phyloP scores from a whole-genome alignment of 129 eudicot species.

The Ambrosia trifida region DNA sequence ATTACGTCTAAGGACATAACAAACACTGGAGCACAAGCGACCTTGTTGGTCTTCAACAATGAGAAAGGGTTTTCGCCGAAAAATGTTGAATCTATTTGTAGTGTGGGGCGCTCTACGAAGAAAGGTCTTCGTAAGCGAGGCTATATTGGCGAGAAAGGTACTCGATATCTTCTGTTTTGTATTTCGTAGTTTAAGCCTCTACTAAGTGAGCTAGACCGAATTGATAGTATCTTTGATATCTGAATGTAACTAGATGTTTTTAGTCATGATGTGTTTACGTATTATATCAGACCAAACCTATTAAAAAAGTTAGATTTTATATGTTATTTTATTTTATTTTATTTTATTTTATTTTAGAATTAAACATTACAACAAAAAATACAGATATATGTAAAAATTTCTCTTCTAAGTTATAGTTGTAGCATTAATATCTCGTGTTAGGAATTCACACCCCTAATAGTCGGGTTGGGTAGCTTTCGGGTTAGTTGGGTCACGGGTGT shows the following conservation, averaged over 20 bases:
- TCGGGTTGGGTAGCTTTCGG: too few relatives aligned
- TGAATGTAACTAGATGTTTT: background rate
- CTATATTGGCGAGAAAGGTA: constrained; percentile 69
- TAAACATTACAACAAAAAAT: too few relatives aligned
- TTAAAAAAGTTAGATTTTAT: background rate
- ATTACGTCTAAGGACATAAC: constrained; percentile 61
- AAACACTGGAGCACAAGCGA: constrained; percentile 59
- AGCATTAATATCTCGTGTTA: too few relatives aligned
- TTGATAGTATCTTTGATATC: too few relatives aligned
- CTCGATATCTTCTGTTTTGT: background rate
- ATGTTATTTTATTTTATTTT: too few relatives aligned
- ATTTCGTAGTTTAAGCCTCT: too few relatives aligned
- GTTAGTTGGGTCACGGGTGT: too few relatives aligned
- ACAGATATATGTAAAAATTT: too few relatives aligned
- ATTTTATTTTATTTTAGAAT: too few relatives aligned
- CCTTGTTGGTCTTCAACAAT: constrained; percentile 58
- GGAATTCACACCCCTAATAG: too few relatives aligned
- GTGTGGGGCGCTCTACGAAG: constrained; percentile 59
- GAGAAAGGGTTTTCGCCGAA: constrained; percentile 50
- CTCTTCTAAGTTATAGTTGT: too few relatives aligned
- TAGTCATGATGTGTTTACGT: background rate
- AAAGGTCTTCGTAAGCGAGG: constrained; percentile 53
- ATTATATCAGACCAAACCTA: background rate
- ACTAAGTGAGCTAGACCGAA: too few relatives aligned
- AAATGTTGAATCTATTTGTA: constrained; percentile 54